Evolutionary conservation across 768 basidiomycete genomes (phyloP).

Genomic region (Bullera alba): DNA sequence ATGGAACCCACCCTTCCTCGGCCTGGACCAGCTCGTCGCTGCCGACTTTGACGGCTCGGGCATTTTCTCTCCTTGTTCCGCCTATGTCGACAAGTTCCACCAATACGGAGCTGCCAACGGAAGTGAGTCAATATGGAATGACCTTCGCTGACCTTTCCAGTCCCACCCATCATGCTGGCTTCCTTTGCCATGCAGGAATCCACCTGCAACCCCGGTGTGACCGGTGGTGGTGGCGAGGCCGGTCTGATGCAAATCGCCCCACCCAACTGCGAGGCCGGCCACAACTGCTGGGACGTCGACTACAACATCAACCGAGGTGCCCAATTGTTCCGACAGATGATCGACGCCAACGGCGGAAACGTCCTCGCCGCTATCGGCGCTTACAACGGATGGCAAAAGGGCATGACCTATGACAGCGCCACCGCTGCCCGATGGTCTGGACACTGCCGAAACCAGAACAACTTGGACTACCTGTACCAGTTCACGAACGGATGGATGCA

Average conservation of each 20-base stretch:
- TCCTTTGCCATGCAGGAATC: conserved; percentile 86
- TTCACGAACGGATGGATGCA: conserved; percentile 41
- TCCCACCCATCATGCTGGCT: conserved; percentile 72
- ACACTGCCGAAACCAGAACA: conserved; percentile 66
- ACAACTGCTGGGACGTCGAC: conserved; percentile 38
- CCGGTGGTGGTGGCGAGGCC: conserved; percentile 73
- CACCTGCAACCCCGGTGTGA: conserved; percentile 59
- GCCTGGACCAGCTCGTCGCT: conserved; percentile 50
- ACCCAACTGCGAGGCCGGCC: conserved; percentile 59
- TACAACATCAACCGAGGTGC: conserved; percentile 68
- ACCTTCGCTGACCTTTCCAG: conserved; percentile 16
- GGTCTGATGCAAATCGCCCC: conserved; percentile 78
- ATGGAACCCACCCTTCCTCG: conserved; percentile 66
- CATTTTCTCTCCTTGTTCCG: conserved; percentile 36
- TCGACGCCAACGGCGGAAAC: conserved; percentile 30
- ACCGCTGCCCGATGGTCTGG: conserved; percentile 39
- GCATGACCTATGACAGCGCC: conserved; percentile 46
- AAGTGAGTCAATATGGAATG: conserved; percentile 24
- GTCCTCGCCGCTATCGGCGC: conserved; percentile 53
- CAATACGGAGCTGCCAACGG: conserved; percentile 28
- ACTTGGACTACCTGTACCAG: conserved; percentile 61
- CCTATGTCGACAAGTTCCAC: conserved; percentile 40
- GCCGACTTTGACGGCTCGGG: conserved; percentile 22
- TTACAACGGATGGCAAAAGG: conserved; percentile 52
- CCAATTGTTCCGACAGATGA: conserved; percentile 30